Conservation (phyloP, 2,329 filamentous ascomycete genomes). For the Blastomyces silverae region DNA sequence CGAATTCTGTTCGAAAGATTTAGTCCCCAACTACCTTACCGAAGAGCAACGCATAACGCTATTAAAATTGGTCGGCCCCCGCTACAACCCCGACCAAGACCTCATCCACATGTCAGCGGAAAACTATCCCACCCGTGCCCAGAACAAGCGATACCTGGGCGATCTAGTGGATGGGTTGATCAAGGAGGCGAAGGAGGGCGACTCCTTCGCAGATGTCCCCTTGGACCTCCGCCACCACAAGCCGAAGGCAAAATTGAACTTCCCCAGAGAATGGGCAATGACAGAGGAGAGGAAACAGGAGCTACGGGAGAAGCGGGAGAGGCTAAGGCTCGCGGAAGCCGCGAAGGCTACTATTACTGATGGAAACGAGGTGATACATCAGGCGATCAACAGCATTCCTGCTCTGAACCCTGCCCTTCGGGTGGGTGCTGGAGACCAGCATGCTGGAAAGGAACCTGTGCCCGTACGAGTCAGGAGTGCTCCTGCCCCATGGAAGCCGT, state of each 20-base stretch:
- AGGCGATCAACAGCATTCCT: constrained; percentile 31
- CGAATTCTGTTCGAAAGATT: constrained; percentile 70
- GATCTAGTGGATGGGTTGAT: constrained; percentile 70
- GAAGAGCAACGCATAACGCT: constrained; percentile 68
- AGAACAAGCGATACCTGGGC: constrained; percentile 93
- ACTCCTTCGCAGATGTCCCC: constrained; percentile 83
- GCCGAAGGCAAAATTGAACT: constrained; percentile 58
- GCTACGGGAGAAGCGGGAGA: constrained; percentile 56
- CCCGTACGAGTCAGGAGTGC: constrained; percentile 6
- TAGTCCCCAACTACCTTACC: constrained; percentile 55
- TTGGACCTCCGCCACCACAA: constrained; percentile 82
- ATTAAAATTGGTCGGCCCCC: constrained; percentile 74
- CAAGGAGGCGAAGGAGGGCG: constrained; percentile 67
- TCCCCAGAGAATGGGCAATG: constrained; percentile 78
- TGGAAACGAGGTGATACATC: constrained; percentile 36
- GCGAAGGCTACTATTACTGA: constrained; percentile 48
- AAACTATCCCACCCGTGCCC: constrained; percentile 76
- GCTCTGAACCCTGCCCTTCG: constrained; percentile 26
- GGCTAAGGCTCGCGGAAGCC: constrained; percentile 53
- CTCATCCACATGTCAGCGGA: constrained; percentile 87
- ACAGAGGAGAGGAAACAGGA: constrained; percentile 60
- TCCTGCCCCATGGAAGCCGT: constrained; percentile 7
- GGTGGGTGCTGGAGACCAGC: constrained; percentile 2
- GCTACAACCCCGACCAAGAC: constrained; percentile 80
- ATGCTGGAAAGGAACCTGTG: constrained; percentile 15